Percentiles rank a stretch among this genome's conserved stretches.
These are phyloP conservation scores for Linnemannia exigua DNA, from an alignment of 192 early-diverging fungal genomes.

Conservation along the genomic window DNA sequence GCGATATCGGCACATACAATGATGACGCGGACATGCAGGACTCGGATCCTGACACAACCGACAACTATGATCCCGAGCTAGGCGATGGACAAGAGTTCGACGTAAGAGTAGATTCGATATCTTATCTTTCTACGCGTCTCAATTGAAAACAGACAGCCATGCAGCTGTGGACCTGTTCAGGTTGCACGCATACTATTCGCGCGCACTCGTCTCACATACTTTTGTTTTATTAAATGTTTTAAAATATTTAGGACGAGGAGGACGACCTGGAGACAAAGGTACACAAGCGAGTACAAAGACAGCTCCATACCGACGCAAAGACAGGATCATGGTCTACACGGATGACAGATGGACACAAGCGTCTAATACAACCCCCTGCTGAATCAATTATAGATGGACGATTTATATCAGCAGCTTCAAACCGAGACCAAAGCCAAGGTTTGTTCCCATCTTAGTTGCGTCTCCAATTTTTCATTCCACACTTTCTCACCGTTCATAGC, in stretches of 20 bases:
- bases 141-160: no score
- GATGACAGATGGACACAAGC: not conserved
- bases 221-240: not conserved
- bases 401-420: conserved; percentile 48
- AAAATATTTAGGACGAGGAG: conserved; percentile 7
- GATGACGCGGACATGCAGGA: conserved; percentile 55
- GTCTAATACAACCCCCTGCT: not conserved
- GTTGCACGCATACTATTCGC: not conserved
- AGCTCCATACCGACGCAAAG: no score
- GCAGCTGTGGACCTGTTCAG: not conserved
- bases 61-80: conserved; percentile 50
- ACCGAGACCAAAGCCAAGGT: conserved; percentile 46
- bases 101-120: not conserved
- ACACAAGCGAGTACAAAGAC: no score
- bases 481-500: not conserved
- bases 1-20: conserved; percentile 8
- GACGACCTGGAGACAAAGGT: conserved; percentile 55
- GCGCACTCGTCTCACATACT: not conserved
- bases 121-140: not conserved
- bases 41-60: conserved; percentile 52
- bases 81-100: conserved; percentile 39
- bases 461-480: not conserved
- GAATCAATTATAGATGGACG: conserved; percentile 40
- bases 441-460: not conserved
- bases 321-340: no score